Base-by-base conservation (phyloP, 805 yeast species). In the Sungouiozyma ichnusensis region DNA sequence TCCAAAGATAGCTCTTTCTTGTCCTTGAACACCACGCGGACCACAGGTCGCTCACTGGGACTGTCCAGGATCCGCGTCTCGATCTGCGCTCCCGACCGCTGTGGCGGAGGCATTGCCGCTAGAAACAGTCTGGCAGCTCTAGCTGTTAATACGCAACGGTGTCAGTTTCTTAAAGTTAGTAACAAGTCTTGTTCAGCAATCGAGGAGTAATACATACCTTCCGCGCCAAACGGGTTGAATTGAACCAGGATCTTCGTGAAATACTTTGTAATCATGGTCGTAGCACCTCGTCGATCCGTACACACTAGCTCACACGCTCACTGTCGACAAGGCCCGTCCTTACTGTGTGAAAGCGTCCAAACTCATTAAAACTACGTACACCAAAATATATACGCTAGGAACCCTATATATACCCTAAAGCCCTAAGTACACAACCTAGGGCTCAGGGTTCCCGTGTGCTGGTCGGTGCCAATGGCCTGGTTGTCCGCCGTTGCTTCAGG, bases 261-360 rank as follows among this genome's bases (percentile, higher is more conserved):
- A 65, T 82, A 88, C 64, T 85, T 86, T 33, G 97, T 90, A 55
- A 88, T 83, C 97, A 88, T 88, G 24, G 9, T 24, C 29, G 6
- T 11, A 11, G 29, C n/a, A n/a, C n/a, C n/a, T n/a, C n/a, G n/a
- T n/a, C n/a, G n/a, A n/a, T n/a, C n/a, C n/a, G n/a, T n/a, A n/a
- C n/a, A n/a, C n/a, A n/a, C n/a, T n/a, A n/a, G n/a, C n/a, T n/a
- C n/a, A n/a, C n/a, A n/a, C n/a, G n/a, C n/a, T n/a, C n/a, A n/a
- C n/a, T n/a, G n/a, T n/a, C n/a, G n/a, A n/a, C n/a, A n/a, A n/a
- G n/a, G n/a, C n/a, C n/a, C n/a, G n/a, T n/a, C n/a, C n/a, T n/a
- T n/a, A n/a, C n/a, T n/a, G n/a, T n/a, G n/a, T n/a, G n/a, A n/a
- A n/a, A n/a, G n/a, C n/a, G n/a, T n/a, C n/a, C n/a, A n/a, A n/a